Percentiles rank a stretch among this genome's conserved stretches.
Conservation (phyloP, 805 yeast species). For the Saccharomycopsis lassenensis region DNA sequence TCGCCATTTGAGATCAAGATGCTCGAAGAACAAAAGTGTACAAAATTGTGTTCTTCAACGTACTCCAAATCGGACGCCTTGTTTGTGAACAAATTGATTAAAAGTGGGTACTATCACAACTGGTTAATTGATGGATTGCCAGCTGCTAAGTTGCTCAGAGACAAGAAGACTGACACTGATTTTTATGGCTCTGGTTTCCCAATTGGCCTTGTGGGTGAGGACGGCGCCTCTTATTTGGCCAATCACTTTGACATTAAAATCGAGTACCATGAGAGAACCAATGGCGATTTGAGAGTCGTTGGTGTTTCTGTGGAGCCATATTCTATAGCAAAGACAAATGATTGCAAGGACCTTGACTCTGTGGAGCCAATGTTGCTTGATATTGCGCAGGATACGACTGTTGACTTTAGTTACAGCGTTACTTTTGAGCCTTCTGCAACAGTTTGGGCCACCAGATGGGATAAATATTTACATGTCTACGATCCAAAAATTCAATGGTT, state of each 20-base stretch:
- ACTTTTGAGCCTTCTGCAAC: slow-evolving; percentile 58
- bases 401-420: slow-evolving; percentile 80
- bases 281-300: slow-evolving; percentile 70
- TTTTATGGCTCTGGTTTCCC: slow-evolving; percentile 78
- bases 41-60: slow-evolving; percentile 44
- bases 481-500: slow-evolving; percentile 96
- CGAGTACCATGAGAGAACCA: slow-evolving; percentile 72
- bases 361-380: slow-evolving; percentile 39
- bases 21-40: slow-evolving; percentile 64
- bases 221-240: slow-evolving; percentile 46
- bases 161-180: slow-evolving; percentile 44
- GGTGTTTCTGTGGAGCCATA: slow-evolving; percentile 74
- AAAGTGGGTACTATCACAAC: slow-evolving; percentile 76
- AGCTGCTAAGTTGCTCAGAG: slow-evolving; percentile 57
- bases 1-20: slow-evolving; percentile 79
- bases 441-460: slow-evolving; percentile 99
- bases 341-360: no score
- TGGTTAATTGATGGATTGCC: slow-evolving; percentile 96
- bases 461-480: slow-evolving; percentile 81
- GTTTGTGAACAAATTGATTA: slow-evolving; percentile 69
- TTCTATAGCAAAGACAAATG: slow-evolving; percentile 31
- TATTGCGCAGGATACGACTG: slow-evolving; percentile 41
- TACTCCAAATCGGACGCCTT: slow-evolving; percentile 58
- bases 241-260: slow-evolving; percentile 74
- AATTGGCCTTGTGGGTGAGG: slow-evolving; percentile 55